These are phyloP conservation scores for Pharus latifolius DNA, from an alignment of 176 grass and related monocot genomes.

Conservation along the genomic window DNA sequence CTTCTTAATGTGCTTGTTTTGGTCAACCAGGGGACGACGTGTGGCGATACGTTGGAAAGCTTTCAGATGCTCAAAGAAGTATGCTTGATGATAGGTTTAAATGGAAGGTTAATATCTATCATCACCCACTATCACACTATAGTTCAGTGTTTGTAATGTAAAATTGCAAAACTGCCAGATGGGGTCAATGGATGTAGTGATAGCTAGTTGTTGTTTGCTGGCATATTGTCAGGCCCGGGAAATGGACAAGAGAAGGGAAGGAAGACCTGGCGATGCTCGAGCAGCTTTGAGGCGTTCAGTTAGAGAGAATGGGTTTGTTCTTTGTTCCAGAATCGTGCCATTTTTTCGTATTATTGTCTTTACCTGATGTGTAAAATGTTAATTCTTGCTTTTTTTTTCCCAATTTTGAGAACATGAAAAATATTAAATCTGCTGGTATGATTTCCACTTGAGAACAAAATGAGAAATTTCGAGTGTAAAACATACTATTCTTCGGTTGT, in stretches of 20 bases:
- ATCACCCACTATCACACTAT: neutral
- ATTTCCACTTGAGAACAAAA: no score
- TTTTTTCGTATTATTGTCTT: neutral
- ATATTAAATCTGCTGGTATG: neutral
- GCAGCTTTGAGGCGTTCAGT: slow-evolving; percentile 94
- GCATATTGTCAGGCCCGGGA: slow-evolving; percentile 61
- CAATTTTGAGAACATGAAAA: neutral
- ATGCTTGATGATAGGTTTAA: slow-evolving; percentile 99
- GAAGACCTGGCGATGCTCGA: slow-evolving; percentile 81
- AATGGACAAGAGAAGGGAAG: slow-evolving; percentile 99
- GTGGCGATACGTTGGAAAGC: slow-evolving; percentile 95
- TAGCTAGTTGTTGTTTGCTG: slow-evolving; percentile 13
- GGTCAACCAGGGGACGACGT: slow-evolving; percentile 76
- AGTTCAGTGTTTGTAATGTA: neutral
- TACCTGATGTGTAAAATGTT: neutral
- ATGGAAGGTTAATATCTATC: slow-evolving; percentile 74
- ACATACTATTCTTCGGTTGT: neutral
- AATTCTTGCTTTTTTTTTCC: neutral
- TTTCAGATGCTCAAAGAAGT: slow-evolving; percentile 98
- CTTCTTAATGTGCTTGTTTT: slow-evolving; percentile 8
- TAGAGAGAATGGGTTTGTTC: slow-evolving; percentile 78
- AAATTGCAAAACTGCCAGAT: neutral
- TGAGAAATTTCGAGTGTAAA: neutral
- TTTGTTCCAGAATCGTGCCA: neutral
- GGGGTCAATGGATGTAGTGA: neutral